Percentiles rank a stretch among this genome's conserved stretches.
These are phyloP conservation scores for Candida michaelii DNA, from an alignment of 805 yeast genomes.

Conservation along the genomic window DNA sequence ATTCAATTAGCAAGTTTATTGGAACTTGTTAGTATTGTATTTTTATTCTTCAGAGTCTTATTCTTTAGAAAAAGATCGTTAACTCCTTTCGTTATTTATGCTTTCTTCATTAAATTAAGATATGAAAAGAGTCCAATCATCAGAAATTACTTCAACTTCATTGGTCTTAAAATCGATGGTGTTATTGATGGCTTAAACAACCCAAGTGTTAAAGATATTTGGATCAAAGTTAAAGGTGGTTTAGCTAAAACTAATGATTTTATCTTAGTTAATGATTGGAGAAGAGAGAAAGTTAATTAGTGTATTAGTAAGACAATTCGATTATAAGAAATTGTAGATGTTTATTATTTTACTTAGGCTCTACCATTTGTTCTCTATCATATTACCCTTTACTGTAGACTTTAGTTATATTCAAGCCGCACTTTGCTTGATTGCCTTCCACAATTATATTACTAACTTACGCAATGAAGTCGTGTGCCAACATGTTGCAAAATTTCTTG, in stretches of 20 bases:
- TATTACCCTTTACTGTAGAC: too few species aligned
- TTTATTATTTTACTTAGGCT: too few species aligned
- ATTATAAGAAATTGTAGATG: background rate
- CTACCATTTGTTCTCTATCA: too few species aligned
- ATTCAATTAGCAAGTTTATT: conserved; percentile 39
- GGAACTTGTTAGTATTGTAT: conserved; percentile 44
- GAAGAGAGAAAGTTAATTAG: conserved; percentile 30
- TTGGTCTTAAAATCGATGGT: conserved; percentile 56
- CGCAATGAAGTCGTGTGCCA: conserved; percentile 2
- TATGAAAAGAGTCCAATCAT: conserved; percentile 75
- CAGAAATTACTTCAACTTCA: conserved; percentile 61
- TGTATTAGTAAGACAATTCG: too few species aligned
- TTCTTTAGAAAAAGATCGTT: conserved; percentile 65
- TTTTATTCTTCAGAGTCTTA: conserved; percentile 51
- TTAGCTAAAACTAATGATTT: conserved; percentile 28
- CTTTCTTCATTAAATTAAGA: conserved; percentile 70
- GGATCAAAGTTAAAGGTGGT: conserved; percentile 36
- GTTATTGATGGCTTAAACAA: conserved; percentile 25
- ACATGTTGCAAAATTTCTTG: conserved; percentile 5
- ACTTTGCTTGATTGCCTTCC: background rate
- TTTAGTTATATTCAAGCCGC: background rate
- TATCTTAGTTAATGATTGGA: conserved; percentile 35
- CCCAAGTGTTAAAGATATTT: conserved; percentile 36
- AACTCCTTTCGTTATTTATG: conserved; percentile 53
- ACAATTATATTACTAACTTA: background rate